Evolutionary conservation across 805 yeast genomes (phyloP).

Genomic region (Candida caryicola): DNA sequence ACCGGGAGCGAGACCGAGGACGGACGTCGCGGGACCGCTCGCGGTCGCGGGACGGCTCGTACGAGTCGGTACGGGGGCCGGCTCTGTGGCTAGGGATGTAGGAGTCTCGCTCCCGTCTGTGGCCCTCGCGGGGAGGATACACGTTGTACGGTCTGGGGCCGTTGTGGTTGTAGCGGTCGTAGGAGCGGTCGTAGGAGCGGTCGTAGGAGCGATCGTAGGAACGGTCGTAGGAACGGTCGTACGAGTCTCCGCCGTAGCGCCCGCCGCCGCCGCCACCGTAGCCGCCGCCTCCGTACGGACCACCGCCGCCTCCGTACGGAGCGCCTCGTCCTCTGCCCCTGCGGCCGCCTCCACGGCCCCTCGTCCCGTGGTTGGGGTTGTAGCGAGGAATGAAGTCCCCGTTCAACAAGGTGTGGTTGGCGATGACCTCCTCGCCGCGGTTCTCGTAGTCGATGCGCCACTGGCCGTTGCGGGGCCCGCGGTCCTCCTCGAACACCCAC

Average conservation of each 20-base stretch:
- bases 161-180: conserved; percentile 3
- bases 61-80: conserved; percentile 11
- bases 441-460: conserved; percentile 42
- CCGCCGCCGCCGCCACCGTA: conserved; percentile 1
- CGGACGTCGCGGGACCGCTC: conserved; percentile 1
- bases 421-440: conserved; percentile 30
- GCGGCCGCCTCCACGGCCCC: conserved; percentile 8
- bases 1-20: not conserved
- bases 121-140: conserved; percentile 7
- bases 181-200: conserved; percentile 5
- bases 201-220: too few relatives aligned
- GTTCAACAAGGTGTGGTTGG: conserved; percentile 30
- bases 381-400: conserved; percentile 15
- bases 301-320: conserved; percentile 6
- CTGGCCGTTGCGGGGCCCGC: conserved; percentile 43
- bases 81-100: conserved; percentile 9
- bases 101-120: conserved; percentile 10
- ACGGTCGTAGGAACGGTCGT: too few relatives aligned
- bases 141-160: conserved; percentile 14
- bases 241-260: too few relatives aligned
- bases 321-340: conserved; percentile 9
- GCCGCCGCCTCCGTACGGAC: conserved; percentile 7
- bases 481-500: conserved; percentile 47
- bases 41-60: conserved; percentile 7
- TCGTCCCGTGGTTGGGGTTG: conserved; percentile 8